phyloP scores from a whole-genome alignment of 2,329 filamentous ascomycete genomes.

The Scedosporium minutisporum region DNA sequence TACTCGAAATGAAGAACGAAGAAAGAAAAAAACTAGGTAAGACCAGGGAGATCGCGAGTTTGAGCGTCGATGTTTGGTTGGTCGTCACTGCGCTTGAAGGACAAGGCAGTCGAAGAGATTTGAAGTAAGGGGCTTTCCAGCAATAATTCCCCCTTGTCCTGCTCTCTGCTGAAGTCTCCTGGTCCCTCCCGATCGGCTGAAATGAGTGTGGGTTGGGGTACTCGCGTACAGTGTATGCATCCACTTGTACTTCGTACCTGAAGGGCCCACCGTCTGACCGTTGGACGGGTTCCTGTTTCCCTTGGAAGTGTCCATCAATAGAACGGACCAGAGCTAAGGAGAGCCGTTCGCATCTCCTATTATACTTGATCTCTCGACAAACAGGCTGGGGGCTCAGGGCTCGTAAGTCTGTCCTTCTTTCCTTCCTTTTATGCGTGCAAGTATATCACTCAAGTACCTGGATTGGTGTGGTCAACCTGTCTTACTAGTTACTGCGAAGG shows the following conservation, averaged over 20 bases:
- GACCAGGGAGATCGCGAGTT: constrained; percentile 5
- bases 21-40: too few species aligned
- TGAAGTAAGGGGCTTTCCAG: background rate
- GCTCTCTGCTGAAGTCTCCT: background rate
- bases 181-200: background rate
- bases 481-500: too few species aligned
- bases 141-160: background rate
- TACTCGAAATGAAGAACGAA: background rate
- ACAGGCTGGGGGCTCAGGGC: too few species aligned
- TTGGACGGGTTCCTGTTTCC: too few species aligned
- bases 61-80: background rate
- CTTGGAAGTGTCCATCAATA: too few species aligned
- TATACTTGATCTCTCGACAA: too few species aligned
- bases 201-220: background rate
- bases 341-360: too few species aligned
- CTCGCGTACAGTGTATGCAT: background rate
- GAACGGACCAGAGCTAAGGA: too few species aligned
- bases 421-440: too few species aligned
- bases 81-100: background rate
- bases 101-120: background rate
- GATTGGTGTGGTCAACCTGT: too few species aligned
- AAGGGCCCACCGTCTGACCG: background rate
- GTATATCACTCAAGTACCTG: too few species aligned
- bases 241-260: background rate
- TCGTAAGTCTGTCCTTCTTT: too few species aligned